Conservation (phyloP, 1,139 yeast species). For the Debaryomycetaceae sp. region DNA sequence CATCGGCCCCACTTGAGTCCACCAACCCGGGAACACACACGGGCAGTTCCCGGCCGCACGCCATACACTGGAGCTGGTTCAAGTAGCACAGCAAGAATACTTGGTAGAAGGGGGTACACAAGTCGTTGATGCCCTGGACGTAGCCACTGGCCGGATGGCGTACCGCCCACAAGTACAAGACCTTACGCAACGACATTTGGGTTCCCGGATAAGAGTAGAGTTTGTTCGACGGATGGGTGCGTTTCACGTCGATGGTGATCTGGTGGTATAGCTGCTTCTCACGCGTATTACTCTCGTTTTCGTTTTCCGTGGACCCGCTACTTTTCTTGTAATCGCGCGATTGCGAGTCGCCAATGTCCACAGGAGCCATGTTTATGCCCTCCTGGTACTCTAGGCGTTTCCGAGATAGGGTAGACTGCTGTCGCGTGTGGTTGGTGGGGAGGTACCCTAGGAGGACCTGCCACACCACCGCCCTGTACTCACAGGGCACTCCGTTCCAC, state of each 20-base stretch:
- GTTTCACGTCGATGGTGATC: constrained; percentile 86
- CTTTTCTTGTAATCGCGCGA: constrained; percentile 20
- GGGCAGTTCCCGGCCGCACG: constrained; percentile 8
- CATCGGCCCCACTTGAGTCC: constrained; percentile 16
- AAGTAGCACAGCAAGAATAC: constrained; percentile 69
- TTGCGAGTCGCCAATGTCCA: constrained; percentile 26
- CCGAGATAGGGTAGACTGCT: constrained; percentile 56
- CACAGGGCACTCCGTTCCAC: constrained; percentile 91
- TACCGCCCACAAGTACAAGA: constrained; percentile 89
- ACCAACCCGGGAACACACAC: constrained; percentile 26
- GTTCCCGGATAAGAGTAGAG: constrained; percentile 61
- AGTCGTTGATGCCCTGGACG: constrained; percentile 97
- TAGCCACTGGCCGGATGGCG: constrained; percentile 98
- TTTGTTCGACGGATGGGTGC: constrained; percentile 81
- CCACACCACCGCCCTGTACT: constrained; percentile 81
- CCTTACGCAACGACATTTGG: constrained; percentile 68
- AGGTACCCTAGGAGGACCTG: constrained; percentile 79
- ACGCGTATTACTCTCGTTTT: constrained; percentile 12
- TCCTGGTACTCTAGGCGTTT: constrained; percentile 82
- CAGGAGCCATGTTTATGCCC: constrained; percentile 35
- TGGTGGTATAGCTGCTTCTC: constrained; percentile 92
- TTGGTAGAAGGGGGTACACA: constrained; percentile 89
- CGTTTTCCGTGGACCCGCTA: constrained; percentile 4
- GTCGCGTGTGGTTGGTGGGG: constrained; percentile 74
- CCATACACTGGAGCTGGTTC: constrained; percentile 28